Base-by-base conservation (phyloP, 345 rosid species). In the Eucalyptus polyanthemos region DNA sequence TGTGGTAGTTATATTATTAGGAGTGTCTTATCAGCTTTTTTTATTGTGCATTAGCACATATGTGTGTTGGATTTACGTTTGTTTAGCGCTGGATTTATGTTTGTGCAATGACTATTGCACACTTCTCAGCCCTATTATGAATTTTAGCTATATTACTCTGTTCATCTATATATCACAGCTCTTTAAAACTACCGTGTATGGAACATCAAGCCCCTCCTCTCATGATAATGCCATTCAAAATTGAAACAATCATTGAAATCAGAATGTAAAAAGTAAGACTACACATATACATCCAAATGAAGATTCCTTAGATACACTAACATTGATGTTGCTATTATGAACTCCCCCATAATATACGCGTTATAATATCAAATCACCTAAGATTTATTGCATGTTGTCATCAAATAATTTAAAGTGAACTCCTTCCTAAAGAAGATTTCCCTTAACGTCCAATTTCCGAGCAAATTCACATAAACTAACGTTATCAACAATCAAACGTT, bases 181-280 rank as follows among this genome's bases (percentile, higher is more conserved):
- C 40, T 40, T 40, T 40, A 40, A 40, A 40, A 40, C 40, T 40
- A 40, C 40, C 40, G 40, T 40, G 40, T 40, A 96, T 34, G 19
- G 98, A 95, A 90, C 90, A 93, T 91, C 99, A 98, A 92, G 93
- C 95, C 51, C 98, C 99, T 31, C 97, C 98, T 90, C 98, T 98
- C 98, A 96, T 95, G 91, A 94, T 95, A 85, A 97, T 95, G 89
- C 98, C 99, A 92, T 95, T 91, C 76, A 95, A 94, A 87, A 97
- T 90, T 4, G 99, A 96, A 87, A 97, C 95, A 96, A 96, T 96
- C 96, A 62, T 29, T 29, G 24, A 85, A 81, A 85, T 6, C n/a
- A 85, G 16, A 16, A 42, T 50, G 19, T 44, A 25, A 11, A 85
- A 14, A 85, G 50, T 85, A 58, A 53, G 87, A 85, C 15, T n/a